These are phyloP conservation scores for Xylariaceae sp. DNA, from an alignment of 2,329 filamentous ascomycete genomes.

Conservation along the genomic window DNA sequence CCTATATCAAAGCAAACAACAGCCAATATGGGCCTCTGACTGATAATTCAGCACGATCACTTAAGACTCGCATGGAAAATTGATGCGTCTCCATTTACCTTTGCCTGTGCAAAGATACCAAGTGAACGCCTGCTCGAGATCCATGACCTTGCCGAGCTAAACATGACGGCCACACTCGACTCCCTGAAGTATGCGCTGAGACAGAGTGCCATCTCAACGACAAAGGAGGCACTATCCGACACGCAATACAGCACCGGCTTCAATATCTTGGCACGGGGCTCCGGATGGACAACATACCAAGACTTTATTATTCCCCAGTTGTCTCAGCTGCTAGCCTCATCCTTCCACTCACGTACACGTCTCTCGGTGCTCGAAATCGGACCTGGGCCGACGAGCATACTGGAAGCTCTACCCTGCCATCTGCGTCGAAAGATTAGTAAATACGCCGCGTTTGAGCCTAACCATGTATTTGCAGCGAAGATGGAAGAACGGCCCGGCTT, in stretches of 20 bases:
- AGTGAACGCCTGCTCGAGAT: neutral
- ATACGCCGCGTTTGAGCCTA: conserved; percentile 53
- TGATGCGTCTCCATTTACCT: too few species aligned
- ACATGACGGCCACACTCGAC: conserved; percentile 33
- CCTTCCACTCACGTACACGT: conserved; percentile 36
- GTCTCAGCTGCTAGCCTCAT: conserved; percentile 35
- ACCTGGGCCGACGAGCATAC: conserved; percentile 50
- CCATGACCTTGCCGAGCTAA: neutral
- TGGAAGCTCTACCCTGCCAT: conserved; percentile 42
- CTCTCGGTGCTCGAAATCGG: conserved; percentile 56
- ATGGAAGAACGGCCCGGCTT: conserved; percentile 40
- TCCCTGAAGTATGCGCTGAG: conserved; percentile 38
- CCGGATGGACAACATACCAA: conserved; percentile 38
- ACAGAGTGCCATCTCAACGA: conserved; percentile 22
- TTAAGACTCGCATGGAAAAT: neutral
- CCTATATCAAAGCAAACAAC: too few species aligned
- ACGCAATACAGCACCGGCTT: conserved; percentile 45
- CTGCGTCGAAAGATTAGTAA: conserved; percentile 40
- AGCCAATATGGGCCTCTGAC: neutral
- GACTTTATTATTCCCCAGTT: conserved; percentile 50
- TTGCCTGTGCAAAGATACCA: neutral
- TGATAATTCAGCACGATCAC: neutral
- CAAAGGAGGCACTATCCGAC: conserved; percentile 38
- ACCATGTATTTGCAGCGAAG: conserved; percentile 38
- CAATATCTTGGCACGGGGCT: conserved; percentile 34